Evolutionary conservation across 306 rosid genomes (phyloP), one percentile per base, ranked within the genome.

Genomic region (Citrullus mucosospermus): DNA sequence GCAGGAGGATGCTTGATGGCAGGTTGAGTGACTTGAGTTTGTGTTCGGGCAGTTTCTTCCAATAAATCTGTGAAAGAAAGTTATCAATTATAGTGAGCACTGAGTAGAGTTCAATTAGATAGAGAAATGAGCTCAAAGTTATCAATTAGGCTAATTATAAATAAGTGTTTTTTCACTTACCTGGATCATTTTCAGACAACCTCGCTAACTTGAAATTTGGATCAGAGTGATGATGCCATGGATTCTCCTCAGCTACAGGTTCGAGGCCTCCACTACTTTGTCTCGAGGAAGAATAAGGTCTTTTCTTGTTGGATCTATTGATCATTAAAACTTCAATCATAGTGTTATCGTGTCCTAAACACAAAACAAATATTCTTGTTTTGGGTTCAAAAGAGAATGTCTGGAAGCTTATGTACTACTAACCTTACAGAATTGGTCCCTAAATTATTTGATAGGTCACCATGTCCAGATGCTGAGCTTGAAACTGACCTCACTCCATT

Each of bases 41-140:
- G 97, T 1, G 98, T 87, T 10, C 82, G 90, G 65, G 88, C 97
- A 76, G 97, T 94, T 83, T 92, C 96, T 85, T 88, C 90, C 53
- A 92, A 70, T 22, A 91, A 81, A 76, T 92, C 98, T 92, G 92
- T 83, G 84, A 84, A 81, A 71, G 73, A 77, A 80, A 76, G 25
- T 80, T 62, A 28, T 44, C 16, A 65, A 81, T 69, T 72, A 74
- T 48, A 43, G n/a, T 20, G 8, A 28, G 61, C 17, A 51, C 6
- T 54, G 32, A 9, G 63, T 55, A 53, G 15, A 50, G 8, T 70
- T 12, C 58, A 70, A 50, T 39, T 70, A 70, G 9, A 48, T 44
- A 25, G 76, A 46, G 32, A 70, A 70, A 46, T 12, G 0, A 71
- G 22, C 6, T 43, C 8, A 8, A 20, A 46, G 28, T 3, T 12